Evolutionary conservation across 306 rosid species (phyloP), one percentile per base, ranked within the genome.

Genomic region (Trifolium repens): DNA sequence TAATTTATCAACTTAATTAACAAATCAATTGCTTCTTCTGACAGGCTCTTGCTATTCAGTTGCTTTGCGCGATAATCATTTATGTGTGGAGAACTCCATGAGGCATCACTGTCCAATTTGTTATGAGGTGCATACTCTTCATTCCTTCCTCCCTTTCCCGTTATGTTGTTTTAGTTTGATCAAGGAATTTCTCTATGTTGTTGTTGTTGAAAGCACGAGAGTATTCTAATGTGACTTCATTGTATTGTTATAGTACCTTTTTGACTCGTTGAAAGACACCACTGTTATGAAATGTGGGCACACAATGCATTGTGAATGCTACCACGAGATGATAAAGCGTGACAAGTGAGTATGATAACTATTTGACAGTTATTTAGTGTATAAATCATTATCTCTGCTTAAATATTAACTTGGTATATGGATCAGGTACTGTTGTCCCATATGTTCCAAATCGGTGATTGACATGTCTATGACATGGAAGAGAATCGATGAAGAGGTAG

Each of bases 31-130:
- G 35, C 59, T 81, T 17, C 27, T 58, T 16, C 8, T 76, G 73
- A 78, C 82, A 92, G 99, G 92, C 66, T 89, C 97, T n/a, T 96
- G 99, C 85, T 92, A 96, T 84, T 83, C 92, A 7, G 55, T 78
- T 75, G 19, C 12, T 71, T 85, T 96, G 82, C 96, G 89, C 1
- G 90, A 81, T 81, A 96, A 96, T 81, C 99, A 96, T 87, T 73
- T 72, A 71, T 96, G 98, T 54, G 88, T 96, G 74, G 99, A 96
- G 87, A 88, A 96, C 87, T 92, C 99, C 82, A 96, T 96, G 99
- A 82, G 87, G 75, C 96, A 96, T 82, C 98, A 96, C 79, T 96
- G 99, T 69, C 92, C 99, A 47, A 96, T 96, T 67, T 96, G 99
- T 76, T 96, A 92, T 40, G 99, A 96, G 99, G 99, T 96, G 75